Evolutionary conservation across 2,329 filamentous ascomycete genomes (phyloP).

Genomic region (Aspergillus sp.): DNA sequence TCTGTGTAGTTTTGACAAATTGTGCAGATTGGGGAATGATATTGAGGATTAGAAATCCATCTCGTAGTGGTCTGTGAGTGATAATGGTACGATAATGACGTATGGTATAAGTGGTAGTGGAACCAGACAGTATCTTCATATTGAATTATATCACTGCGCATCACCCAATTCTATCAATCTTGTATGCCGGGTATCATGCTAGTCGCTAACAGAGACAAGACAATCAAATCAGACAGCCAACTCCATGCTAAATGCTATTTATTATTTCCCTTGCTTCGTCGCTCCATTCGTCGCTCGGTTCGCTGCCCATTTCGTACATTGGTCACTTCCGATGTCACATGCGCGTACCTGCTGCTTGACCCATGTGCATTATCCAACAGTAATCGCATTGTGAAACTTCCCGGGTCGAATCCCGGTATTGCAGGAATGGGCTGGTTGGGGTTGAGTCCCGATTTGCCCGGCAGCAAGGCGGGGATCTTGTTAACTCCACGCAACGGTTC

Average conservation of each 20-base stretch:
- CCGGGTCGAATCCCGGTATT: slow-evolving; percentile 11
- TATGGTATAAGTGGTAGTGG: too few species aligned
- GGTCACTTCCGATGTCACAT: slow-evolving; percentile 5
- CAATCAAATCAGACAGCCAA: background rate
- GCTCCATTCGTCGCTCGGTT: background rate
- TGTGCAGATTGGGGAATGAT: too few species aligned
- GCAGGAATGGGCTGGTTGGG: background rate
- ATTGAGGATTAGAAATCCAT: too few species aligned
- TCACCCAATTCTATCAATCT: too few species aligned
- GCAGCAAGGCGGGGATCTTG: slow-evolving; percentile 1
- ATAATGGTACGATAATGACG: too few species aligned
- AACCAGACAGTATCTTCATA: too few species aligned
- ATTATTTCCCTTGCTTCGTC: background rate
- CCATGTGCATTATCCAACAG: slow-evolving; percentile 8
- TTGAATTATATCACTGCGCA: too few species aligned
- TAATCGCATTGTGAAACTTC: slow-evolving; percentile 11
- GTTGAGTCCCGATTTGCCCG: background rate
- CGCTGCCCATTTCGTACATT: background rate
- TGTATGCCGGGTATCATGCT: too few species aligned
- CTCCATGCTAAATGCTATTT: background rate
- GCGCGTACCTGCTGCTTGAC: background rate
- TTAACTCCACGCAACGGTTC: slow-evolving; percentile 13
- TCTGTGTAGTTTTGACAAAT: too few species aligned
- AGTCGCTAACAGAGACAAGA: too few species aligned
- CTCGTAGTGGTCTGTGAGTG: too few species aligned